These are phyloP conservation scores for Psidium friedrichsthalianum DNA, from an alignment of 345 rosid species.

Conservation along the genomic window DNA sequence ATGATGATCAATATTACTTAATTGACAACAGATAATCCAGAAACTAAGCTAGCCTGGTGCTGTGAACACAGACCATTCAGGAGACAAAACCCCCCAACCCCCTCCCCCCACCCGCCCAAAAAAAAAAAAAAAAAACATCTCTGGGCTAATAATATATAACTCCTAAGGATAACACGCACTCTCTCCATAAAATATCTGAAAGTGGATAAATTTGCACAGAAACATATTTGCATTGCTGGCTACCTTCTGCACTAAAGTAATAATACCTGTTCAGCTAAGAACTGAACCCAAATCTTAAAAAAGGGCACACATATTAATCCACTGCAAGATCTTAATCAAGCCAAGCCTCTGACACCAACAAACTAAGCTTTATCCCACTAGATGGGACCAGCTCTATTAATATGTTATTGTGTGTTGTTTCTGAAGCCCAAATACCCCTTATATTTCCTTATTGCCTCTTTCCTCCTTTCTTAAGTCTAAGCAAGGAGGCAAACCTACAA, in stretches of 20 bases:
- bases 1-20: no score
- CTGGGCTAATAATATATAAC: no score
- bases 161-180: not conserved
- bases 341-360: not conserved
- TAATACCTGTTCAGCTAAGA: not conserved
- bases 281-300: not conserved
- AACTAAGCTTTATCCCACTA: not conserved
- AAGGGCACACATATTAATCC: not conserved
- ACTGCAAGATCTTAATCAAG: not conserved
- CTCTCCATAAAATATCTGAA: not conserved
- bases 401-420: not conserved
- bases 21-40: not conserved
- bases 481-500: not conserved
- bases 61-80: not conserved
- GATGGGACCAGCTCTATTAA: not conserved
- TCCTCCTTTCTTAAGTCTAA: not conserved
- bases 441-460: not conserved
- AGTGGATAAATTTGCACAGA: not conserved
- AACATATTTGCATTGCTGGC: not conserved
- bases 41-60: not conserved
- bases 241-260: not conserved
- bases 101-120: no score
- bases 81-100: not conserved
- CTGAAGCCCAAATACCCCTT: not conserved
- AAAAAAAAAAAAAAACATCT: no score